These are phyloP conservation scores for Rossbeevera mucosa DNA, from an alignment of 768 basidiomycete species.

Conservation along the genomic window DNA sequence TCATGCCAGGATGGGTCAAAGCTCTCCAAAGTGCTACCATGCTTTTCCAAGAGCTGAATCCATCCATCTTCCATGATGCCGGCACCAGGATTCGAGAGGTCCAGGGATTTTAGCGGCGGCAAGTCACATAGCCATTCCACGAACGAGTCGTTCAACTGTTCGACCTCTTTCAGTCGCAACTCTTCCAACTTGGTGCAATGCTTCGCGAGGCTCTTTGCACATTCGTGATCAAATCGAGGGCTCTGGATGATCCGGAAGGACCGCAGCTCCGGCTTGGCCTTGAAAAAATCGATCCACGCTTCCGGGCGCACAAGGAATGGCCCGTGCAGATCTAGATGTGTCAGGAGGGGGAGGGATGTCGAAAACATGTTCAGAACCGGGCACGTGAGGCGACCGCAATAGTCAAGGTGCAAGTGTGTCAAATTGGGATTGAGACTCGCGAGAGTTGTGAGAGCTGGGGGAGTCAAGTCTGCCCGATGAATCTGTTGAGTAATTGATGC, in stretches of 20 bases:
- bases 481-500: not conserved
- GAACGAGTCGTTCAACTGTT: slow-evolving; percentile 62
- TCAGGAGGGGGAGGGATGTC: slow-evolving; percentile 59
- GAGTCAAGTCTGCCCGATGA: slow-evolving; percentile 53
- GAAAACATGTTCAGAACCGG: slow-evolving; percentile 55
- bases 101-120: slow-evolving; percentile 49
- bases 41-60: slow-evolving; percentile 45
- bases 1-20: slow-evolving; percentile 72
- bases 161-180: slow-evolving; percentile 77
- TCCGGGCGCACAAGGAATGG: slow-evolving; percentile 77
- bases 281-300: slow-evolving; percentile 75
- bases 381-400: slow-evolving; percentile 79
- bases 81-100: slow-evolving; percentile 62
- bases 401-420: slow-evolving; percentile 71
- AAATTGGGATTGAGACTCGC: slow-evolving; percentile 82
- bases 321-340: slow-evolving; percentile 74
- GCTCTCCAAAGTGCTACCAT: slow-evolving; percentile 53
- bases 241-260: slow-evolving; percentile 80
- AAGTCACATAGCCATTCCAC: slow-evolving; percentile 43
- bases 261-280: slow-evolving; percentile 55
- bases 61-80: slow-evolving; percentile 52
- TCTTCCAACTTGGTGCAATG: slow-evolving; percentile 53
- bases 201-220: slow-evolving; percentile 53
- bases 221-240: slow-evolving; percentile 76
- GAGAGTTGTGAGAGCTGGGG: slow-evolving; percentile 65